Percentiles rank a stretch among this genome's conserved stretches.
Conservation (phyloP, 2,329 filamentous ascomycete species). For the Arthroderma sp. region DNA sequence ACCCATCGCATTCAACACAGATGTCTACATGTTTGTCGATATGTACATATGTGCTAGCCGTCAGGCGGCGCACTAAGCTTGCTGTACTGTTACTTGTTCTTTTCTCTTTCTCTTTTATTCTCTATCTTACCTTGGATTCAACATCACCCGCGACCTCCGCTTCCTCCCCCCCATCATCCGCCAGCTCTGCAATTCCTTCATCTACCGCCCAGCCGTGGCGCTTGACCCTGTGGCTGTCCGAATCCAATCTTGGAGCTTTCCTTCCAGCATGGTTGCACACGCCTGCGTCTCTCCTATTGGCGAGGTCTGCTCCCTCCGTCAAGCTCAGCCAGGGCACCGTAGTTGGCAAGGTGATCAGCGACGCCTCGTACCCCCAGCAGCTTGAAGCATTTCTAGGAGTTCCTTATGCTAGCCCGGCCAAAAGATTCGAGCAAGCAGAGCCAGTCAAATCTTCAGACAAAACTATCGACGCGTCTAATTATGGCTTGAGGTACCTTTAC, state of each 20-base stretch:
- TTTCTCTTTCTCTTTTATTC: no score
- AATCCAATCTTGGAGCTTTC: conserved; percentile 2
- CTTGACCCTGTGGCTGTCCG: not conserved
- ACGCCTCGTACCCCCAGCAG: conserved; percentile 13
- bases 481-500: conserved; percentile 15
- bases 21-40: no score
- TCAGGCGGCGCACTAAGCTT: no score
- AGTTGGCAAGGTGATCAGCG: conserved; percentile 16
- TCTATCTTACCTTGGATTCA: no score
- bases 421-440: conserved; percentile 31
- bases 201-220: no score
- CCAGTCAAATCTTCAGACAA: conserved; percentile 15
- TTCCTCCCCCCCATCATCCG: no score
- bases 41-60: no score
- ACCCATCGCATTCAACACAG: no score
- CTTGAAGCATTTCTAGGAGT: conserved; percentile 35
- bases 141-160: no score
- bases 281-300: conserved; percentile 1
- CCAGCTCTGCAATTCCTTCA: no score
- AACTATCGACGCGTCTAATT: conserved; percentile 24
- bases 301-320: conserved; percentile 8
- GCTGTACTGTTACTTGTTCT: no score
- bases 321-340: conserved; percentile 19
- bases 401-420: conserved; percentile 36
- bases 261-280: conserved; percentile 6